Conservation (phyloP, 768 basidiomycete genomes). For the Dendrothele bispora region DNA sequence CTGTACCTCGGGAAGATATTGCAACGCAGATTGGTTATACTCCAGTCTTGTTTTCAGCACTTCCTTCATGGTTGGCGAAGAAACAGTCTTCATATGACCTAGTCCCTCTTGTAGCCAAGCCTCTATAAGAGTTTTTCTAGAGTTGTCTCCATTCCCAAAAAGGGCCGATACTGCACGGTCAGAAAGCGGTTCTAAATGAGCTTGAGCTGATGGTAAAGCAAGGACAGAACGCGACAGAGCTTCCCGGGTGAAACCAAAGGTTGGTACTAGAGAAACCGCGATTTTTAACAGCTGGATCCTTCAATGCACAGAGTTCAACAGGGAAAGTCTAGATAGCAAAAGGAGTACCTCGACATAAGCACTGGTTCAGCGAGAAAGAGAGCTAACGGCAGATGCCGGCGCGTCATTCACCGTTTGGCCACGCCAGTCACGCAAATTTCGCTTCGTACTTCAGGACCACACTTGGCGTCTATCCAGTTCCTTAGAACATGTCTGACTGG, state of each 20-base stretch:
- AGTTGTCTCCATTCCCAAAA: conserved; percentile 70
- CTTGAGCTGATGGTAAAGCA: conserved; percentile 43
- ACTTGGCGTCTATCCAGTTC: not conserved
- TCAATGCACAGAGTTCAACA: not conserved
- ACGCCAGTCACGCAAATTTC: not conserved
- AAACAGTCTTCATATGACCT: conserved; percentile 37
- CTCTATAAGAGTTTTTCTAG: conserved; percentile 61
- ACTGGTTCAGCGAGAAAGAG: too few relatives aligned
- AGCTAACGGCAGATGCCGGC: not conserved
- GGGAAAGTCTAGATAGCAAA: not conserved
- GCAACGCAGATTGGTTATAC: conserved; percentile 68
- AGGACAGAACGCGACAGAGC: conserved; percentile 67
- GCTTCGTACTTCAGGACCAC: not conserved
- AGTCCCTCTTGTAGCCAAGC: conserved; percentile 76
- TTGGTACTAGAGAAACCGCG: conserved; percentile 61
- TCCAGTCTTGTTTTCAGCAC: conserved; percentile 56
- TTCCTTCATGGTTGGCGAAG: conserved; percentile 40
- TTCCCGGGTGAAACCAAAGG: conserved; percentile 74
- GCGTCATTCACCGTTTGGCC: not conserved
- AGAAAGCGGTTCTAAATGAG: conserved; percentile 59
- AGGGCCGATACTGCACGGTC: conserved; percentile 71
- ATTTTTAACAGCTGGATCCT: conserved; percentile 52
- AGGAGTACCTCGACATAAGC: not conserved
- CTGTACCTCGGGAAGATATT: conserved; percentile 66
- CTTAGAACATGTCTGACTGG: conserved; percentile 43